These are phyloP conservation scores for Cyberlindnera saturnus DNA, from an alignment of 805 yeast species.

Conservation along the genomic window DNA sequence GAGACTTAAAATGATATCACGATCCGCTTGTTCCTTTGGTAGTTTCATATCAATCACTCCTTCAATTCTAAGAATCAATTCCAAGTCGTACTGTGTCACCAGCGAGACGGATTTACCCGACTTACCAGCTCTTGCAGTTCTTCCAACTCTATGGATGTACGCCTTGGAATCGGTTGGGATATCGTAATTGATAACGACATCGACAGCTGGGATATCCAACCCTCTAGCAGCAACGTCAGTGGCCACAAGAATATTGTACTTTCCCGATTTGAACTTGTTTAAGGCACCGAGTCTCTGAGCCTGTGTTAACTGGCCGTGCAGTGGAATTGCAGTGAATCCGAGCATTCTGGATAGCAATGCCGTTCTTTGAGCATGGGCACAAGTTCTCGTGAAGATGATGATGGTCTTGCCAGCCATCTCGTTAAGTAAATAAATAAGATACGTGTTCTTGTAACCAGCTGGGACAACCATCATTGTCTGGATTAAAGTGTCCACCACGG, in stretches of 20 bases:
- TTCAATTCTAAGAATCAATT: conserved; percentile 82
- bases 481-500: conserved; percentile 89
- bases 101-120: conserved; percentile 82
- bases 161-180: conserved; percentile 96
- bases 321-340: conserved; percentile 86
- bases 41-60: conserved; percentile 77
- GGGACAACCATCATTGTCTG: conserved; percentile 89
- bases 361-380: conserved; percentile 90
- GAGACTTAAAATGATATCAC: conserved; percentile 67
- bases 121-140: conserved; percentile 97
- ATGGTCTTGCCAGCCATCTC: conserved; percentile 80
- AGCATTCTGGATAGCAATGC: conserved; percentile 73
- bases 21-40: conserved; percentile 77
- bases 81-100: conserved; percentile 93
- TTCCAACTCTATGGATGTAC: conserved; percentile 93
- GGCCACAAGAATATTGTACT: conserved; percentile 63
- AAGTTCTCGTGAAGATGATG: conserved; percentile 88
- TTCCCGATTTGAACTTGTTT: conserved; percentile 72
- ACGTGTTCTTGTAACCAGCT: conserved; percentile 88
- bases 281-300: conserved; percentile 78
- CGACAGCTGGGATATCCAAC: conserved; percentile 90
- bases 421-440: conserved; percentile 72
- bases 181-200: conserved; percentile 84
- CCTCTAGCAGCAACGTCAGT: conserved; percentile 97
- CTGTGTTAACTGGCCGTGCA: conserved; percentile 89